phyloP scores from a whole-genome alignment of 192 early-diverging fungal species.

The Coemansia sp. region DNA sequence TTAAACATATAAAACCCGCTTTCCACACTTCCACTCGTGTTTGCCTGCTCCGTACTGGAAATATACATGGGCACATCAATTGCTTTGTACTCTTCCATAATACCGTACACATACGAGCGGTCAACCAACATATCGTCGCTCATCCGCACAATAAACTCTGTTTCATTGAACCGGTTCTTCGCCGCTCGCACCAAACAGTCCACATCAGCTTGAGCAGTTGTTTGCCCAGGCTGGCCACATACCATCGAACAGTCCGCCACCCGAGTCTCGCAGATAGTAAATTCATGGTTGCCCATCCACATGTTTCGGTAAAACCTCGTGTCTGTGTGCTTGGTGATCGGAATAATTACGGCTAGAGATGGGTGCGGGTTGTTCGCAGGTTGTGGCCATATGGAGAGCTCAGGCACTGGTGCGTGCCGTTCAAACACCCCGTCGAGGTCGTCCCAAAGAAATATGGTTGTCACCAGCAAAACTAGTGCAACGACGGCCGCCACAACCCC shows the following conservation, averaged over 20 bases:
- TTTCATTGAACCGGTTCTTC: background rate
- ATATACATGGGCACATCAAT: background rate
- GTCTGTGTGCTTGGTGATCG: background rate
- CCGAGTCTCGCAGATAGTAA: background rate
- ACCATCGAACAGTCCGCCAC: background rate
- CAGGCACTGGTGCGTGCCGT: background rate
- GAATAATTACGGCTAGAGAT: background rate
- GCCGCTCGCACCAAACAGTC: background rate
- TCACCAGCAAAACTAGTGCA: background rate
- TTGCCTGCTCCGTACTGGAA: background rate
- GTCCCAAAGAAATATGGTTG: background rate
- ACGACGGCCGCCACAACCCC: no score
- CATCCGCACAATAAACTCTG: background rate
- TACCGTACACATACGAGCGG: background rate
- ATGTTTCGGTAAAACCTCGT: background rate
- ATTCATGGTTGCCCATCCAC: background rate
- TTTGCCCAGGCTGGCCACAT: background rate
- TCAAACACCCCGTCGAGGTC: background rate
- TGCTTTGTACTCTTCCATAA: background rate
- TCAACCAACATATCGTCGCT: background rate
- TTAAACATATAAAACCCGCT: constrained; percentile 1
- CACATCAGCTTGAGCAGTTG: background rate
- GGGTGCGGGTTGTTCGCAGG: background rate
- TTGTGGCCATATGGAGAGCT: background rate
- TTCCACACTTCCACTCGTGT: background rate